Conservation (phyloP, 2,329 filamentous ascomycete species). For the Raffaelea deltoideospora region DNA sequence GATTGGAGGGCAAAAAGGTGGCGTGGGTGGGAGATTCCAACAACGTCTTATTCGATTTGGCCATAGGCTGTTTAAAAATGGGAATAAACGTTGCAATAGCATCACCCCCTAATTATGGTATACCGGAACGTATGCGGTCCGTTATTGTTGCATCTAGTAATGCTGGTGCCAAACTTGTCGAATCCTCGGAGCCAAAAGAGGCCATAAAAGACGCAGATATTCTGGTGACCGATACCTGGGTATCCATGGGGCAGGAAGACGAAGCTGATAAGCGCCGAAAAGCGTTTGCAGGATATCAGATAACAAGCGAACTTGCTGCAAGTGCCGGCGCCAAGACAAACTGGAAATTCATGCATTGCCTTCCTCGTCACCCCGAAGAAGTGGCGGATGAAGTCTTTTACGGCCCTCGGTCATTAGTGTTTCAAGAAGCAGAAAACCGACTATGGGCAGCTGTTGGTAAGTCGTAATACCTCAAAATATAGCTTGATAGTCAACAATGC, state of each 20-base stretch:
- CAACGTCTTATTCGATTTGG: constrained; percentile 90
- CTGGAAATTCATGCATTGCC: constrained; percentile 98
- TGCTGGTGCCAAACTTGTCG: constrained; percentile 46
- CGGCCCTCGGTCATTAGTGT: constrained; percentile 69
- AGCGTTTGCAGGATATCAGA: constrained; percentile 80
- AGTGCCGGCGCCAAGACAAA: constrained; percentile 70
- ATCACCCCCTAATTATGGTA: constrained; percentile 70
- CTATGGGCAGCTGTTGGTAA: constrained; percentile 74
- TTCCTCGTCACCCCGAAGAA: constrained; percentile 84
- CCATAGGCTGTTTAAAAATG: constrained; percentile 73
- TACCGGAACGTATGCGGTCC: constrained; percentile 58
- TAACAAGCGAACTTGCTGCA: constrained; percentile 72
- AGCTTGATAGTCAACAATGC: background rate
- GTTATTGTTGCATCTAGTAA: constrained; percentile 47
- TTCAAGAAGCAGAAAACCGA: constrained; percentile 87
- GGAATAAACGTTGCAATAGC: constrained; percentile 79
- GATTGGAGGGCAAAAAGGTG: constrained; percentile 71
- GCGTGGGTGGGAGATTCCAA: constrained; percentile 96
- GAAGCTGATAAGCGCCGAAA: constrained; percentile 64
- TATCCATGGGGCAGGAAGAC: constrained; percentile 93
- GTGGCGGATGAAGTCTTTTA: constrained; percentile 94
- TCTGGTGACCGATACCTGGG: constrained; percentile 93
- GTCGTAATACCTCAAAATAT: constrained; percentile 18
- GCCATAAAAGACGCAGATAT: constrained; percentile 76
- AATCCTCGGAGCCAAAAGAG: constrained; percentile 71